These are phyloP conservation scores for Eutrema salsugineum DNA, from an alignment of 441 rosid species.

Conservation along the genomic window DNA sequence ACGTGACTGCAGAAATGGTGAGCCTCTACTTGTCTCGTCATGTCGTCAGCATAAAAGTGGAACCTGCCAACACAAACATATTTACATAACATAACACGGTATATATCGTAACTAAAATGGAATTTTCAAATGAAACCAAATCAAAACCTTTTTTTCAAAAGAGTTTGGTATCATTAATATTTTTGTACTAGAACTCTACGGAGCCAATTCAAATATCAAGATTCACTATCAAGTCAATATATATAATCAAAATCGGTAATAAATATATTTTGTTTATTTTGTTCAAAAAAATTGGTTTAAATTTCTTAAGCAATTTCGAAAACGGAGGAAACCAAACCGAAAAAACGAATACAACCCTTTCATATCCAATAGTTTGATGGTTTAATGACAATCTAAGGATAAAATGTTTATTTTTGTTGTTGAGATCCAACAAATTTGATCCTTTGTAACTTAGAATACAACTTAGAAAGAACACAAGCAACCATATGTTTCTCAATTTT, in stretches of 20 bases:
- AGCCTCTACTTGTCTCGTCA: slow-evolving; percentile 71
- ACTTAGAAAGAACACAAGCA: not conserved
- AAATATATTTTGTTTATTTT: too few species aligned
- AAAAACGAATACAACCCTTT: too few species aligned
- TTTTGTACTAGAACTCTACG: too few species aligned
- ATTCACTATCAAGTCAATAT: too few species aligned
- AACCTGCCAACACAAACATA: slow-evolving; percentile 47
- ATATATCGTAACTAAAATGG: too few species aligned
- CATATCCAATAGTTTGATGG: too few species aligned
- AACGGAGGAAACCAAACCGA: not conserved
- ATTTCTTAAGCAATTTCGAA: not conserved
- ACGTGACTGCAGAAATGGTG: slow-evolving; percentile 75
- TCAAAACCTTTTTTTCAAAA: too few species aligned
- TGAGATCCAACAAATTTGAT: not conserved
- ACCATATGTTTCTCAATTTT: not conserved
- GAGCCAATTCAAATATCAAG: too few species aligned
- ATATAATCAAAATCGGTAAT: too few species aligned
- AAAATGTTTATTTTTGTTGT: not conserved
- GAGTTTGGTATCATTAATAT: too few species aligned
- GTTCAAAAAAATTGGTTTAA: not conserved
- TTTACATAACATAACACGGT: too few species aligned
- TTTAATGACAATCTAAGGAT: not conserved
- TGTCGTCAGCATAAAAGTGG: slow-evolving; percentile 66
- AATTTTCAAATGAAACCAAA: too few species aligned
- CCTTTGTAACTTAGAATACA: not conserved